Conservation (phyloP, 139 green algal species). For the Chlamydomonas sp. region DNA sequence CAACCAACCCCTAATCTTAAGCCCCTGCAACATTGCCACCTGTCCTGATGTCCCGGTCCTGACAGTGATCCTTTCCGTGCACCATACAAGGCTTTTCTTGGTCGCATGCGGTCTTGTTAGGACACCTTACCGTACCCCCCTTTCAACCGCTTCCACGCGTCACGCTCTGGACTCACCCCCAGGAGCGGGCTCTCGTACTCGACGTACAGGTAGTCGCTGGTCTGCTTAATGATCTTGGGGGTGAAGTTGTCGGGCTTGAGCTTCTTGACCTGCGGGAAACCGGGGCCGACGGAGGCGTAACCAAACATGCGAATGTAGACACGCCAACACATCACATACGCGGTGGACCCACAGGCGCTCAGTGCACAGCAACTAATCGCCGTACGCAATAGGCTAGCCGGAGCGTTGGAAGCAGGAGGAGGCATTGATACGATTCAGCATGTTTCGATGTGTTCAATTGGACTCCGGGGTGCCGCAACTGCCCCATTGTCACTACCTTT, state of each 20-base stretch:
- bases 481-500: too few species aligned
- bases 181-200: slow-evolving; percentile 92
- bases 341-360: neutral
- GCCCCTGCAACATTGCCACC: too few species aligned
- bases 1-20: too few species aligned
- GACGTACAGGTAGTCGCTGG: slow-evolving; percentile 91
- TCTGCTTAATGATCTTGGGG: slow-evolving; percentile 86
- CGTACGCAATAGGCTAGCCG: neutral
- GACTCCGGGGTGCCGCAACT: too few species aligned
- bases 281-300: too few species aligned
- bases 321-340: too few species aligned
- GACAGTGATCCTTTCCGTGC: too few species aligned
- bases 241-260: slow-evolving; percentile 84
- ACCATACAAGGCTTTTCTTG: neutral
- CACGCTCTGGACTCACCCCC: slow-evolving; percentile 60
- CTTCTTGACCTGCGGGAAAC: slow-evolving; percentile 45
- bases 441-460: too few species aligned
- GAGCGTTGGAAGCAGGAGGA: neutral
- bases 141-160: neutral
- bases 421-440: too few species aligned
- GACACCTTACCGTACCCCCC: neutral
- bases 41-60: too few species aligned
- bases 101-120: neutral
- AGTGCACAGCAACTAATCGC: neutral
- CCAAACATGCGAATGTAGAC: too few species aligned